Evolutionary conservation across 176 grass and related monocot genomes (phyloP), one percentile per base, ranked within the genome.

Genomic region (Aechmea fasciata): DNA sequence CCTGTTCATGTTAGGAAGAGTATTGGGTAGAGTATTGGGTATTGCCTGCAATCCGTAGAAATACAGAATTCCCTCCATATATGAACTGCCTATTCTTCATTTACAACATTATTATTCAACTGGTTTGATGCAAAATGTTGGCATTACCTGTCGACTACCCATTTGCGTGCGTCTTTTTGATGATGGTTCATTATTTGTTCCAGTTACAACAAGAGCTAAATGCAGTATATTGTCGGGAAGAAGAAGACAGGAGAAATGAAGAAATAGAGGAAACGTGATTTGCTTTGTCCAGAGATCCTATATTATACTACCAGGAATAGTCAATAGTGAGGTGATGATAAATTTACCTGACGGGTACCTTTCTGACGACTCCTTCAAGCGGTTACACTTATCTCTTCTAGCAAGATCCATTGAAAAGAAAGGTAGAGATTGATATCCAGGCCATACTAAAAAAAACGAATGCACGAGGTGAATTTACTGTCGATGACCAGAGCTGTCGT

Each of bases 191-290:
- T n/a, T 71, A 48, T 73, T 63, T 57, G 54, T 82, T 83, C 65
- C 94, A 99, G 87, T 84, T 99, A 79, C 80, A 99, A 78, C 84
- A 93, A 84, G 90, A 93, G 72, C 41, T 99, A 79, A 93, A 93
- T 82, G 75, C 82, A 47, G 77, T 99, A 52, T 99, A 99, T 53
- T 93, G 80, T 77, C 84, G 82, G 80, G 87, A 99, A 88, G 87
- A 99, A 83, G 84, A 88, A 11, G 92, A 96, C 72, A 73, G 68
- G 23, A 91, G 78, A 74, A 86, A 83, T 11, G 89, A 82, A 54
- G 86, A 90, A 74, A 87, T 70, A 11, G 82, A 79, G 64, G 82
- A 83, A 81, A 78, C 79, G 49, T 99, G 79, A 88, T 66, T 17
- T 61, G 15, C 15, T 69, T 62, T 41, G 7, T 11, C 3, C 14